Evolutionary conservation across 2,329 filamentous ascomycete genomes (phyloP), one percentile per base, ranked within the genome.

Genomic region (Fusarium camptoceras): DNA sequence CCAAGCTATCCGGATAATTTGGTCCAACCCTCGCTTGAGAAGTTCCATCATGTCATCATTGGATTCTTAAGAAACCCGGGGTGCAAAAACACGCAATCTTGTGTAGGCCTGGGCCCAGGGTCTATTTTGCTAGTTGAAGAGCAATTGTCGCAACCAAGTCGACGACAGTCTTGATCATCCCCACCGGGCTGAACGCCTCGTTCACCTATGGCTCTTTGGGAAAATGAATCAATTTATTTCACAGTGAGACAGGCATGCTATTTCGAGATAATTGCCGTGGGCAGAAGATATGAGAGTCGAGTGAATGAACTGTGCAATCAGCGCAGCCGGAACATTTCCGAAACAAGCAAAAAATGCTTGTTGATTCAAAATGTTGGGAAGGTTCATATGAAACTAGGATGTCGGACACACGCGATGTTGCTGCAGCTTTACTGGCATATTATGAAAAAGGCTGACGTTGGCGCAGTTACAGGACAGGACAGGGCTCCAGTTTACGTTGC

Each of bases 21-120:
- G 24, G 59, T 66, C 42, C 61, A 41, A 14, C 25, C 28, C 24
- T 44, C 18, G 30, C 30, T 57, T 59, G 22, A 47, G 27, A 53
- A 55, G 54, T 44, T 41, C 55, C 37, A 34, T 55, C 63, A 70
- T 72, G 66, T 72, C 69, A 64, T 69, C 65, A 63, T 69, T 66
- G 46, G 41, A 53, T 59, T 55, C 34, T 49, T 18, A 53, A 28
- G 44, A 55, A 46, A 44, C 16, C 39, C 30, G 47, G 54, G 64
- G 65, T 46, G 47, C 51, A 34, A 48, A 61, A 46, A 61, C 55
- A 31, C 42, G 53, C 41, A 59, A 55, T 59, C 44, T 64, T 56
- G 58, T 41, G 50, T 63, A 55, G 65, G 67, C 67, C 67, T 34
- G 60, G 67, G 67, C 67, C 67, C 43, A 28, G 31, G 54, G 59